Evolutionary conservation across 2,329 filamentous ascomycete genomes (phyloP).

Genomic region (Paracoccidioides brasiliensis): DNA sequence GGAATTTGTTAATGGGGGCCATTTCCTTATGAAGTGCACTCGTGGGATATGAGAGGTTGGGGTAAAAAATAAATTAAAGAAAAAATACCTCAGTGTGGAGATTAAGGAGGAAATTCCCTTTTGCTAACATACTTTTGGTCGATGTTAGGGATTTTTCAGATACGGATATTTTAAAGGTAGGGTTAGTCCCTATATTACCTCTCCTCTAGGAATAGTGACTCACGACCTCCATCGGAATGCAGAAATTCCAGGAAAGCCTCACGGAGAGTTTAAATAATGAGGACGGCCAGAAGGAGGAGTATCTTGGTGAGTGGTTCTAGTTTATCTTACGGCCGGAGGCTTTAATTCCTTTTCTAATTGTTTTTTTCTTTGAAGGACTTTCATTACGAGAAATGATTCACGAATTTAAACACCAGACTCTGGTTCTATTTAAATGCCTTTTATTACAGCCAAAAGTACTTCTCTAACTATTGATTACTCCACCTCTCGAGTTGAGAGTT

Average conservation of each 20-base stretch:
- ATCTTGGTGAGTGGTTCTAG: conserved; percentile 54
- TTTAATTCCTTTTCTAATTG: neutral
- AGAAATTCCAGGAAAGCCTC: conserved; percentile 82
- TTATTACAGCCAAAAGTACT: conserved; percentile 83
- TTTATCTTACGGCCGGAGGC: neutral
- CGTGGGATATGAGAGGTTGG: neutral
- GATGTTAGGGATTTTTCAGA: conserved; percentile 64
- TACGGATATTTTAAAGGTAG: conserved; percentile 65
- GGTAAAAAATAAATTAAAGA: neutral
- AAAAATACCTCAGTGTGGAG: neutral
- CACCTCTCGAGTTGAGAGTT: neutral
- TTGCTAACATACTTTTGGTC: neutral
- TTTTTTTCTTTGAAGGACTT: conserved; percentile 41
- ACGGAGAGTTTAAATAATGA: conserved; percentile 45
- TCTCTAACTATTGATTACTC: neutral
- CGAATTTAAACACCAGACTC: conserved; percentile 87
- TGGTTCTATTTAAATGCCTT: conserved; percentile 88
- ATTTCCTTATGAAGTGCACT: too few species aligned
- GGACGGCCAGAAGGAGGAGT: conserved; percentile 68
- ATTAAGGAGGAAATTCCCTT: neutral
- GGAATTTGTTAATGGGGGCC: too few species aligned
- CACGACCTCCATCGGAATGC: conserved; percentile 18
- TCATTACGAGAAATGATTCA: conserved; percentile 83
- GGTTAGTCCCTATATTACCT: conserved; percentile 9
- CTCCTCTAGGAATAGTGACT: conserved; percentile 3